These are phyloP conservation scores for Urtica urens DNA, from an alignment of 306 rosid genomes.

Conservation along the genomic window DNA sequence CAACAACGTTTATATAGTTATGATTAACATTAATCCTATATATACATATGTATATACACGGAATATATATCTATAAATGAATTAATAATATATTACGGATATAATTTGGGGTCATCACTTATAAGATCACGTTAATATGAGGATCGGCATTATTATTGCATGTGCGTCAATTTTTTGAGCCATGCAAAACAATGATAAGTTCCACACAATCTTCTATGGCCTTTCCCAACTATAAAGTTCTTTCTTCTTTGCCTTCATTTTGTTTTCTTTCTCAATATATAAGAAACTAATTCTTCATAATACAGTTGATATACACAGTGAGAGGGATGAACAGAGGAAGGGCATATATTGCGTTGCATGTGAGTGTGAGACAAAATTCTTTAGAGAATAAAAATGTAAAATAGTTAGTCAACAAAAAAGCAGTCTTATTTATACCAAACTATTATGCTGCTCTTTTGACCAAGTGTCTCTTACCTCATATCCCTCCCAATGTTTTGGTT, in stretches of 20 bases:
- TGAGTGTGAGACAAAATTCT: slow-evolving; percentile 23
- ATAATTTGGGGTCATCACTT: neutral
- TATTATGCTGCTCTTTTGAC: slow-evolving; percentile 9
- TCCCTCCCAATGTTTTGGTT: slow-evolving; percentile 4
- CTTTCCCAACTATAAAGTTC: slow-evolving; percentile 17
- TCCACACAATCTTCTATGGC: slow-evolving; percentile 22
- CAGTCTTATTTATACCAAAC: no score
- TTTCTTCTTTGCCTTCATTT: neutral
- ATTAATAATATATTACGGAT: no score
- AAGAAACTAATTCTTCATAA: slow-evolving; percentile 13
- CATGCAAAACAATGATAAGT: slow-evolving; percentile 23
- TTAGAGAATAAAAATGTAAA: no score
- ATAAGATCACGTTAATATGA: slow-evolving; percentile 21
- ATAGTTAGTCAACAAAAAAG: no score
- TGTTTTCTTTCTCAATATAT: neutral
- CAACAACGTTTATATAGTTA: no score
- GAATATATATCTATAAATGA: no score
- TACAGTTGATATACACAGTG: no score
- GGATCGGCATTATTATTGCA: slow-evolving; percentile 36
- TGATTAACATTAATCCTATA: no score
- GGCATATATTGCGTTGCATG: slow-evolving; percentile 49
- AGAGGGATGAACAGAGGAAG: no score
- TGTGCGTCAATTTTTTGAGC: slow-evolving; percentile 36
- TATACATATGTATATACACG: neutral
- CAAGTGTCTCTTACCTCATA: neutral